Conservation (phyloP, 371 early-diverging fungal species). For the Choanephora cucurbitarum region DNA sequence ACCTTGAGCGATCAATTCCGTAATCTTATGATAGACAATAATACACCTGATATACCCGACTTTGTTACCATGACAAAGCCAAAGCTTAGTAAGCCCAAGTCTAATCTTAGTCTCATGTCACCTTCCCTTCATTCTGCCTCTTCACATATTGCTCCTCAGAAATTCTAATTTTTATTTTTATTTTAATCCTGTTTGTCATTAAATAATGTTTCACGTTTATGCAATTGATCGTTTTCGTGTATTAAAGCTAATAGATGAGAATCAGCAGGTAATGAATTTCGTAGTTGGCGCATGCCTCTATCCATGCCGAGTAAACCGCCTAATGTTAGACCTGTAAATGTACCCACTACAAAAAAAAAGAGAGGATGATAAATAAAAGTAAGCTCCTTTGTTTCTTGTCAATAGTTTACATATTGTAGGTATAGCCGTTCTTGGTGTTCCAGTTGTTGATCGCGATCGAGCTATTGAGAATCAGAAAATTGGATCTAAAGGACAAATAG, state of each 20-base stretch:
- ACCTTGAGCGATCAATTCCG: constrained; percentile 11
- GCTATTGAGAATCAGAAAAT: constrained; percentile 2
- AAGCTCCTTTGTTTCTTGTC: not conserved
- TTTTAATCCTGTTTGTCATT: constrained; percentile 1
- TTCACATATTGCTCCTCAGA: not conserved
- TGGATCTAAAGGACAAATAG: not conserved
- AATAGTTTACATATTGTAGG: constrained; percentile 38
- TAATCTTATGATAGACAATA: constrained; percentile 3
- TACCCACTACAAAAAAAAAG: constrained; percentile 38
- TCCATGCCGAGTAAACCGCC: constrained; percentile 43
- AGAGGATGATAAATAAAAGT: not conserved
- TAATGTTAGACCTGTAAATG: constrained; percentile 34
- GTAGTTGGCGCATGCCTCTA: constrained; percentile 43
- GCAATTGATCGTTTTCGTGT: constrained; percentile 31
- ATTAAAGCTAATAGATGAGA: constrained; percentile 40
- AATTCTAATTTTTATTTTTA: not conserved
- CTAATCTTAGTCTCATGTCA: not conserved
- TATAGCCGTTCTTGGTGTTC: constrained; percentile 25
- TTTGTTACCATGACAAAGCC: not conserved
- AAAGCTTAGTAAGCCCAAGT: constrained; percentile 8
- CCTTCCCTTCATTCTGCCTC: not conserved
- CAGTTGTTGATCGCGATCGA: constrained; percentile 20
- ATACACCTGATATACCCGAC: constrained; percentile 18
- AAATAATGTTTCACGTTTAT: constrained; percentile 14
- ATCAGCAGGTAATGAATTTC: constrained; percentile 30